Conservation (phyloP, 805 yeast genomes). For the Nakazawaea ishiwadae region DNA sequence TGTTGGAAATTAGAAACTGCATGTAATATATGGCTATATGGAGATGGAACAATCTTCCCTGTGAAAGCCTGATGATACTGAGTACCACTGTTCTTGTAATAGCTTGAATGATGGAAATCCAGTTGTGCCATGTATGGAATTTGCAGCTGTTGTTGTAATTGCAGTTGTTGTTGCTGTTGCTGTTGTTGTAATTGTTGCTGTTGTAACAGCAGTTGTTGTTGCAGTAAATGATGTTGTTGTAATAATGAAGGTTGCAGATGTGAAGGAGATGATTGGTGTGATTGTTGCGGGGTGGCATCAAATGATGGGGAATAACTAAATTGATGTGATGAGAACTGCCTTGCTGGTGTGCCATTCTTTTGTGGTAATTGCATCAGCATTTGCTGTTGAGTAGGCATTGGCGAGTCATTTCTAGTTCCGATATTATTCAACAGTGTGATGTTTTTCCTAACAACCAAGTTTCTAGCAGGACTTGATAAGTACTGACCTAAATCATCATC, state of each 20-base stretch:
- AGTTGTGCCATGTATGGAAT: not conserved
- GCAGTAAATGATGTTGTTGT: too few species aligned
- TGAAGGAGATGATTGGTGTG: too few species aligned
- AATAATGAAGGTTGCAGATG: too few species aligned
- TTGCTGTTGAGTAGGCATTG: conserved; percentile 5
- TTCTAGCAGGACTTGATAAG: conserved; percentile 23
- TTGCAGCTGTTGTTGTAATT: too few species aligned
- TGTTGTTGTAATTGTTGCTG: too few species aligned
- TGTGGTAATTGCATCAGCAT: not conserved
- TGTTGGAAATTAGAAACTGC: conserved; percentile 5
- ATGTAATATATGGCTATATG: conserved; percentile 8
- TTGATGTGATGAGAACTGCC: too few species aligned
- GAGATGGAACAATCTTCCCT: conserved; percentile 10
- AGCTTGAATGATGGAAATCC: not conserved
- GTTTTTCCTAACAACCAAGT: conserved; percentile 17
- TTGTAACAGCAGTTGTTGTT: not conserved
- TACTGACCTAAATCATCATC: conserved; percentile 84
- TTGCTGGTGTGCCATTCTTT: too few species aligned
- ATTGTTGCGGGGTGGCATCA: too few species aligned
- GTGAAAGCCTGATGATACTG: conserved; percentile 3
- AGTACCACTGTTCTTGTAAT: not conserved
- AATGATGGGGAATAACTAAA: too few species aligned
- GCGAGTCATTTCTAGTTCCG: conserved; percentile 9
- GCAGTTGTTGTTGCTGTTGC: too few species aligned
- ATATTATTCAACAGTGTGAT: conserved; percentile 11